Evolutionary conservation across 805 yeast species (phyloP), one percentile per base, ranked within the genome.

Genomic region (Myxozyma mucilagina): DNA sequence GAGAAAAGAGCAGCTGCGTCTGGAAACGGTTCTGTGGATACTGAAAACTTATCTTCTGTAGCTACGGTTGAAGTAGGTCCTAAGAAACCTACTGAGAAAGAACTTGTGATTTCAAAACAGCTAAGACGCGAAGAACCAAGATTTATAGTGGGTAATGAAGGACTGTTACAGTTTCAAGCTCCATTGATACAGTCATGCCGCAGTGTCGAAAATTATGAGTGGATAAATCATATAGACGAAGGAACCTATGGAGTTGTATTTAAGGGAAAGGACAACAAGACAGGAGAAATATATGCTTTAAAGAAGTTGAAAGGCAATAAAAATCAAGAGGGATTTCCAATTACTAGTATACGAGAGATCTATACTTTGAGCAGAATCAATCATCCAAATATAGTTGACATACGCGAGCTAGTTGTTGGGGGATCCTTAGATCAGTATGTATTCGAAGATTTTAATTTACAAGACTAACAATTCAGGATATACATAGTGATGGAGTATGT

Each of bases 341-440:
- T 85, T 11, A 84, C 89, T 1, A 86, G 87, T 34, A 77, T 86
- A 72, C 76, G 90, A 53, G 90, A 86, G 70, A 84, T 86, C 52
- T 79, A 84, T 24, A 82, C 84, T 14, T 75, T 86, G 72, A 80
- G 79, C 67, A 76, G 74, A 59, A 71, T 85, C 24, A 67, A 73
- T 48, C 84, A 85, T 68, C 65, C 71, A n/a, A 83, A 86, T 69
- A 79, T 85, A 11, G 74, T 86, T 45, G 80, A 77, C 54, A 75
- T 86, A 45, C 64, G 76, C 16, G 87, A 84, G 60, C 80, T 86
- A 79, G 76, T 84, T 3, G 81, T 80, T 44, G 79, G 77, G 20
- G 60, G 66, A n/a, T 32, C 63, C 6, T 20, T 58, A 36, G 56
- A 56, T 49, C 63, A 61, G 66, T 64, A 55, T n/a, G 67, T 52